Evolutionary conservation across 2,329 filamentous ascomycete species (phyloP).

Genomic region (Fusarium sp.): DNA sequence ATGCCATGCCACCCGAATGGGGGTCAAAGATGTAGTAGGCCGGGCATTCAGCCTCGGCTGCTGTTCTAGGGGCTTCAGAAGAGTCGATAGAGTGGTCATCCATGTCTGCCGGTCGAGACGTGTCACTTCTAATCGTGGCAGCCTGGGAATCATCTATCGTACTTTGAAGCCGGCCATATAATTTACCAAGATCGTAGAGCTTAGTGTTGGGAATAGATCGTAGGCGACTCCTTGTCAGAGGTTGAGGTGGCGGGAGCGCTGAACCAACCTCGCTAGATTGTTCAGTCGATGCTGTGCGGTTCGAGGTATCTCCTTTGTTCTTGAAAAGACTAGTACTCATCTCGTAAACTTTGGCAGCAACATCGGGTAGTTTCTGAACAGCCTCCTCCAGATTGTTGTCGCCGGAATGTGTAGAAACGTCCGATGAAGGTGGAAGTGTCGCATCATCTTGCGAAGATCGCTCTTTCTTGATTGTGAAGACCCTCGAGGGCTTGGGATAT

Average conservation of each 20-base stretch:
- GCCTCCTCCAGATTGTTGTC: slow-evolving; percentile 1
- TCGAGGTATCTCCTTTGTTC: background rate
- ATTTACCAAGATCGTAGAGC: slow-evolving; percentile 26
- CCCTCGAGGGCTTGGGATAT: slow-evolving; percentile 16
- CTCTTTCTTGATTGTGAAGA: background rate
- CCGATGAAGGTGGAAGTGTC: background rate
- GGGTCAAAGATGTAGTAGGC: slow-evolving; percentile 43
- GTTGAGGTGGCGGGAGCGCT: slow-evolving; percentile 4
- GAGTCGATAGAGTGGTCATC: slow-evolving; percentile 9
- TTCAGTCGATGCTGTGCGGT: background rate
- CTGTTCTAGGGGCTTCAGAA: background rate
- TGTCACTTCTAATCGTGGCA: slow-evolving; percentile 38
- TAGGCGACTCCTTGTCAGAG: slow-evolving; percentile 30
- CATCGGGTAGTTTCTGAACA: background rate
- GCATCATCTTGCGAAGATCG: background rate
- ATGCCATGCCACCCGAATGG: slow-evolving; percentile 27
- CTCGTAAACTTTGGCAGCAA: background rate
- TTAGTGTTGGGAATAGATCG: slow-evolving; percentile 23
- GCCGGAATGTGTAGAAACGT: background rate
- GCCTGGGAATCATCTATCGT: slow-evolving; percentile 28
- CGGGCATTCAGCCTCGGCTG: slow-evolving; percentile 2
- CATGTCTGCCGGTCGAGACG: slow-evolving; percentile 7
- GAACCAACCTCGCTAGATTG: background rate
- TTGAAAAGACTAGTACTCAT: background rate
- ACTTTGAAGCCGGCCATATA: slow-evolving; percentile 15